Conservation (phyloP, 1,284 basidiomycete species). For the Malassezia dermatis region DNA sequence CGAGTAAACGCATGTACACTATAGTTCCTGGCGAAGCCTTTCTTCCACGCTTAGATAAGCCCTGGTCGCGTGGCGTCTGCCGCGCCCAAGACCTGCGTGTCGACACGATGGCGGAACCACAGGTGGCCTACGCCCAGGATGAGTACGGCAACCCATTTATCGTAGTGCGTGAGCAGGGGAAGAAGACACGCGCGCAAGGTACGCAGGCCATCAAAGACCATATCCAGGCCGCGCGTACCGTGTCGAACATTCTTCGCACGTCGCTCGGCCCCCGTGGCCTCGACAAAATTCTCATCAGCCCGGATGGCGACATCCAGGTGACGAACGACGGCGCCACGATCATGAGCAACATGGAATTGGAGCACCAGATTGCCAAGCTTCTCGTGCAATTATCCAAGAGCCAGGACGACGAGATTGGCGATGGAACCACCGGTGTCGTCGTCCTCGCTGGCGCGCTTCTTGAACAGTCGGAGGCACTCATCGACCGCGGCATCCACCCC, state of each 20-base stretch:
- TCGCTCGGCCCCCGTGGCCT: slow-evolving; percentile 89
- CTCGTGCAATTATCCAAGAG: slow-evolving; percentile 92
- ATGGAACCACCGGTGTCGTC: slow-evolving; percentile 96
- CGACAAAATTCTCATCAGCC: slow-evolving; percentile 97
- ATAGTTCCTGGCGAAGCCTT: background rate
- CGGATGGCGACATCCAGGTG: slow-evolving; percentile 96
- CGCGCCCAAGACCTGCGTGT: background rate
- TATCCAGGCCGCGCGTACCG: slow-evolving; percentile 68
- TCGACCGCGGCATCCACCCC: slow-evolving; percentile 93
- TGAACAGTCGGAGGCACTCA: slow-evolving; percentile 69
- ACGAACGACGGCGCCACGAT: slow-evolving; percentile 84
- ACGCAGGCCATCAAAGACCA: slow-evolving; percentile 77
- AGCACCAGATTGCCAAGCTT: slow-evolving; percentile 95
- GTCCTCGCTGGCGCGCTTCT: slow-evolving; percentile 92
- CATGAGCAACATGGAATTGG: slow-evolving; percentile 58
- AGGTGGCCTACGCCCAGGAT: slow-evolving; percentile 45
- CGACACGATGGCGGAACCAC: slow-evolving; percentile 36
- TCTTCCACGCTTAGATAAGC: background rate
- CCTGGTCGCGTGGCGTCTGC: background rate
- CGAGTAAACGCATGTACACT: slow-evolving; percentile 4
- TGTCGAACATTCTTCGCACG: slow-evolving; percentile 88
- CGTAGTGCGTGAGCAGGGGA: slow-evolving; percentile 87
- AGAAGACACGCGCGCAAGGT: slow-evolving; percentile 87
- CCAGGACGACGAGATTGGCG: slow-evolving; percentile 98
- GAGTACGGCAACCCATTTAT: slow-evolving; percentile 95